Base-by-base conservation (phyloP, 2,329 filamentous ascomycete species). In the Fusarium cicatricum region DNA sequence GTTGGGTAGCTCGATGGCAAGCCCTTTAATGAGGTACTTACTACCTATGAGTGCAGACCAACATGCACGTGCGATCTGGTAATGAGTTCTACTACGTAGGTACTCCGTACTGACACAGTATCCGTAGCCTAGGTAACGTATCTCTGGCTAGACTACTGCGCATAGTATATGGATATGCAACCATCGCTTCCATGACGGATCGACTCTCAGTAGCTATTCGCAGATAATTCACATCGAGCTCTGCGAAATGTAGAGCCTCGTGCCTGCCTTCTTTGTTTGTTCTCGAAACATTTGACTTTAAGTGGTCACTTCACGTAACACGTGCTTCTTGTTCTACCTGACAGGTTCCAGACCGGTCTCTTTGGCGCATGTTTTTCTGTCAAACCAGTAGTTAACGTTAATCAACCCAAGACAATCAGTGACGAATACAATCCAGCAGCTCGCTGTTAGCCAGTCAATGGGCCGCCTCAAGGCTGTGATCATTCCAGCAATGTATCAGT, bases 61-160 rank as follows among this genome's bases (percentile, higher is more conserved):
- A 41, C 36, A 43, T 55, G 45, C 46, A 50, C 41, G 51, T 45
- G 21, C 56, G 52, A 58, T 55, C 42, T 52, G 46, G 52, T 46
- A 52, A 38, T 46, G 32, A 50, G 16, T 32, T 59, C 21, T 7
- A n/a, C n/a, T n/a, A n/a, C n/a, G n/a, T n/a, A n/a, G n/a, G n/a
- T n/a, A 23, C 21, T 23, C 21, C 21, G 21, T 23, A 23, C n/a
- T n/a, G n/a, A n/a, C n/a, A n/a, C n/a, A n/a, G n/a, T n/a, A n/a
- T n/a, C n/a, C n/a, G n/a, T n/a, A n/a, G n/a, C n/a, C n/a, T n/a
- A 7, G 21, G 21, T 7, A 4, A 21, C 21, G 23, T 26, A 10
- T 26, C 9, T 8, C 23, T 26, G 9, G 9, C 9, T 26, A 26
- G 23, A 26, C 23, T 26, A 26, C 21, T 21, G 21, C 21, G 7